phyloP scores from a whole-genome alignment of 352 stramenopile genomes.

The Globisporangium cederbergense region DNA sequence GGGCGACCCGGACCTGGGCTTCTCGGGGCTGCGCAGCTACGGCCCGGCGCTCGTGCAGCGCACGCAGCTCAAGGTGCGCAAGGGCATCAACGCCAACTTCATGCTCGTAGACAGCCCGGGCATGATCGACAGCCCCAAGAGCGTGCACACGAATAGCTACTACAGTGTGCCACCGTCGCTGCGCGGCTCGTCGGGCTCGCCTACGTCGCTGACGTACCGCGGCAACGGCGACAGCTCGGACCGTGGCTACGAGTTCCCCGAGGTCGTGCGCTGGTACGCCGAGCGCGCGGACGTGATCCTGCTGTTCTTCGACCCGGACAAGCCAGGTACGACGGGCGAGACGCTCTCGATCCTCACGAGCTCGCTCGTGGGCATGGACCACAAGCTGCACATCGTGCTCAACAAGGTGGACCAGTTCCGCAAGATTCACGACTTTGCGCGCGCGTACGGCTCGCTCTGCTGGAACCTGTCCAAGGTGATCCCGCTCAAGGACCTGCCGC shows the following conservation, averaged over 20 bases:
- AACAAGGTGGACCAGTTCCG: constrained; percentile 99
- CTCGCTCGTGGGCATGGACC: constrained; percentile 97
- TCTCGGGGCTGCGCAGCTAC: constrained; percentile 94
- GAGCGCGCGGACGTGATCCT: constrained; percentile 98
- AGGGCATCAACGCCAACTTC: constrained; percentile 92
- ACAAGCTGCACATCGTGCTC: constrained; percentile 99
- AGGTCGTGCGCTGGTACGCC: constrained; percentile 97
- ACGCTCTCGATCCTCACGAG: constrained; percentile 98
- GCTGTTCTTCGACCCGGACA: constrained; percentile 99
- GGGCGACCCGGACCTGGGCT: constrained; percentile 98
- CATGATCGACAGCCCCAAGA: constrained; percentile 98
- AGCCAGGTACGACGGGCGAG: constrained; percentile 98
- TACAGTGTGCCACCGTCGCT: constrained; percentile 34
- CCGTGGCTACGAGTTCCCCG: constrained; percentile 97
- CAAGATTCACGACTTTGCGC: constrained; percentile 99
- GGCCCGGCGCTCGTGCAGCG: constrained; percentile 98
- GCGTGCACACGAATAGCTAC: constrained; percentile 53
- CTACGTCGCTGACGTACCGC: constrained; percentile 28
- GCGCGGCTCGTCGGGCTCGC: constrained; percentile 20
- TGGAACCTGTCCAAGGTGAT: constrained; percentile 99
- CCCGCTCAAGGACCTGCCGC: constrained; percentile 98
- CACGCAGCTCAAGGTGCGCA: constrained; percentile 97
- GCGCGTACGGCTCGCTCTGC: constrained; percentile 98
- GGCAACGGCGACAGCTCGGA: constrained; percentile 56
- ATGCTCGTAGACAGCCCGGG: constrained; percentile 99